A percentile compares a stretch with the other conserved stretches of the same genome.
These are phyloP conservation scores for Colletotrichum sp. DNA, from an alignment of 2,329 filamentous ascomycete genomes.

Conservation along the genomic window DNA sequence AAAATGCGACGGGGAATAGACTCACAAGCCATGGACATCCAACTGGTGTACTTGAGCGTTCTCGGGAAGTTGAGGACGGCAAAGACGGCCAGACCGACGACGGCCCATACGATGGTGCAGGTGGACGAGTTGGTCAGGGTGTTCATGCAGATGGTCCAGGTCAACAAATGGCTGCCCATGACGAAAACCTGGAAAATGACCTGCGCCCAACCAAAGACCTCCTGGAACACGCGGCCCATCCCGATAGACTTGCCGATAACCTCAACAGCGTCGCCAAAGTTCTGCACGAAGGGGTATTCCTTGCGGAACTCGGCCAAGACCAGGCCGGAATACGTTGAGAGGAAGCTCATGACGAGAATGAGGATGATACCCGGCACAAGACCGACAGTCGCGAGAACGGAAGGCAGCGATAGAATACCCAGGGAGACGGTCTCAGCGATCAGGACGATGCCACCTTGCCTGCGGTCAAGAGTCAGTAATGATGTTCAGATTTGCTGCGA, in stretches of 20 bases:
- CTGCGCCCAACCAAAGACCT: constrained; percentile 64
- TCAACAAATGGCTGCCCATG: constrained; percentile 72
- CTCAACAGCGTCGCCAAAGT: constrained; percentile 69
- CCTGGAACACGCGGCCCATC: constrained; percentile 58
- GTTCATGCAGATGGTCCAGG: constrained; percentile 71
- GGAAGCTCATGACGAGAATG: constrained; percentile 68
- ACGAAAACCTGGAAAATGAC: constrained; percentile 69
- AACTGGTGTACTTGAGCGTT: constrained; percentile 67
- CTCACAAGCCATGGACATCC: constrained; percentile 61
- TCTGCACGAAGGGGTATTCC: constrained; percentile 70
- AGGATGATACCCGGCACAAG: constrained; percentile 75
- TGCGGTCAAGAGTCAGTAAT: constrained; percentile 11
- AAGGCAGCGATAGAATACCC: constrained; percentile 74
- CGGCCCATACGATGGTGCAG: constrained; percentile 68
- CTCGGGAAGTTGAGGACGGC: constrained; percentile 64
- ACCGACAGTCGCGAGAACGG: constrained; percentile 74
- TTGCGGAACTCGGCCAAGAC: constrained; percentile 71
- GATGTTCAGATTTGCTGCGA: background rate
- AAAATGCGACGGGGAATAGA: background rate
- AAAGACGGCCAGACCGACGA: constrained; percentile 63
- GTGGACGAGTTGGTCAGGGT: constrained; percentile 62
- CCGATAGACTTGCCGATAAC: constrained; percentile 52
- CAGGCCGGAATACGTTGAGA: constrained; percentile 69
- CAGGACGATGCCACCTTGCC: constrained; percentile 49
- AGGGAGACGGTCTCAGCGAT: constrained; percentile 51